Conservation (phyloP, 176 grass and related monocot species). For the Carex parvula region DNA sequence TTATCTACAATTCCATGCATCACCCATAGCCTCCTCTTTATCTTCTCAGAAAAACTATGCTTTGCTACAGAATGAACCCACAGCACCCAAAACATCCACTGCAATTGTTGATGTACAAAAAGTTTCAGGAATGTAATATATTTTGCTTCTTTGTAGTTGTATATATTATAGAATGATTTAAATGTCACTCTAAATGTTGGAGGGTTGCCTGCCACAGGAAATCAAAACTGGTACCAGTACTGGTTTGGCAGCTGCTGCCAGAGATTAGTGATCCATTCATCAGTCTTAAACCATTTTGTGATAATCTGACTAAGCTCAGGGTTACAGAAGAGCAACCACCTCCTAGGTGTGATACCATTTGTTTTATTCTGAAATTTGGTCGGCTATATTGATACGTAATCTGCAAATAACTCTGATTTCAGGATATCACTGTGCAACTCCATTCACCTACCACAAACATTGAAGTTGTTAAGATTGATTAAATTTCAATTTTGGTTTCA, state of each 20-base stretch:
- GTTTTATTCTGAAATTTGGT: conserved; percentile 63
- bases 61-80: conserved; percentile 24
- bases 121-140: too few species aligned
- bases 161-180: too few species aligned
- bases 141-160: neutral
- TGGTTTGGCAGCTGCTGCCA: too few species aligned
- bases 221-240: too few species aligned
- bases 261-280: conserved; percentile 56
- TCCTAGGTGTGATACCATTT: conserved; percentile 51
- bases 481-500: neutral
- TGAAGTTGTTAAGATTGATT: conserved; percentile 30
- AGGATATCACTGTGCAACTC: conserved; percentile 60
- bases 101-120: too few species aligned
- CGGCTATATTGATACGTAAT: conserved; percentile 50
- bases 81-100: neutral
- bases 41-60: conserved; percentile 14
- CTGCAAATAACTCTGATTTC: conserved; percentile 45
- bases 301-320: conserved; percentile 48
- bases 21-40: neutral
- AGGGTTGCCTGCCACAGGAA: too few species aligned
- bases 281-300: conserved; percentile 55
- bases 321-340: conserved; percentile 48
- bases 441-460: conserved; percentile 54
- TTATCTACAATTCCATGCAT: conserved; percentile 26
- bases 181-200: too few species aligned